Conservation (phyloP, 2,329 filamentous ascomycete genomes). For the Rugonectria rugulosa region DNA sequence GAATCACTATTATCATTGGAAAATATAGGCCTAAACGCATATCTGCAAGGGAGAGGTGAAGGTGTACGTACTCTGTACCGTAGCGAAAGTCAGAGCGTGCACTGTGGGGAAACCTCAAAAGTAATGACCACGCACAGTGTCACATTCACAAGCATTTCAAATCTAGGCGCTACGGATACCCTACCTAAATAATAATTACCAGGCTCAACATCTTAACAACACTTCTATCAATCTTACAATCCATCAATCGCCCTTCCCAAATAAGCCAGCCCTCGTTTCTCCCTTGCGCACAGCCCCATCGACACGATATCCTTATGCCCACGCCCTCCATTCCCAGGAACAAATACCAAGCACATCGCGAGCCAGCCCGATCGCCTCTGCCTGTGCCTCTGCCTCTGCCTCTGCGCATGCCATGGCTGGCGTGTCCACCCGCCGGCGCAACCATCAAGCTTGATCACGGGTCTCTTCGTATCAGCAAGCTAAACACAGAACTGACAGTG, state of each 20-base stretch:
- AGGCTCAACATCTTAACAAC: constrained; percentile 23
- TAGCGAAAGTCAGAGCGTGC: too few relatives aligned
- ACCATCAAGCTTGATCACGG: constrained; percentile 36
- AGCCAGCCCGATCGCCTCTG: too few relatives aligned
- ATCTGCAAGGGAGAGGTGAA: too few relatives aligned
- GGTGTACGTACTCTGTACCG: too few relatives aligned
- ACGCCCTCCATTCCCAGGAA: too few relatives aligned
- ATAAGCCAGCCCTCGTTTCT: not conserved
- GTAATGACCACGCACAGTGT: constrained; percentile 25
- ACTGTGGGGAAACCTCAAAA: constrained; percentile 23
- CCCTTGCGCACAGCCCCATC: not conserved
- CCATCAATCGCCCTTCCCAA: constrained; percentile 6
- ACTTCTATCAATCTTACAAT: constrained; percentile 1
- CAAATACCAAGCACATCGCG: too few relatives aligned
- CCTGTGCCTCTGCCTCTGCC: too few relatives aligned
- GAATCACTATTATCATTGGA: not conserved
- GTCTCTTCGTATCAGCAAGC: constrained; percentile 29
- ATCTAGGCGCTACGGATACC: constrained; percentile 24
- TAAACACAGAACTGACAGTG: constrained; percentile 25
- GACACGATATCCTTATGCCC: too few relatives aligned
- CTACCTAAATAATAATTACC: too few relatives aligned
- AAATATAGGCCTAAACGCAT: not conserved
- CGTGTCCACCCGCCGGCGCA: constrained; percentile 31
- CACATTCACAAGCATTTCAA: constrained; percentile 19
- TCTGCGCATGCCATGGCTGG: constrained; percentile 35